Evolutionary conservation across 441 rosid genomes (phyloP).

Genomic region (Aquilaria agallochum): DNA sequence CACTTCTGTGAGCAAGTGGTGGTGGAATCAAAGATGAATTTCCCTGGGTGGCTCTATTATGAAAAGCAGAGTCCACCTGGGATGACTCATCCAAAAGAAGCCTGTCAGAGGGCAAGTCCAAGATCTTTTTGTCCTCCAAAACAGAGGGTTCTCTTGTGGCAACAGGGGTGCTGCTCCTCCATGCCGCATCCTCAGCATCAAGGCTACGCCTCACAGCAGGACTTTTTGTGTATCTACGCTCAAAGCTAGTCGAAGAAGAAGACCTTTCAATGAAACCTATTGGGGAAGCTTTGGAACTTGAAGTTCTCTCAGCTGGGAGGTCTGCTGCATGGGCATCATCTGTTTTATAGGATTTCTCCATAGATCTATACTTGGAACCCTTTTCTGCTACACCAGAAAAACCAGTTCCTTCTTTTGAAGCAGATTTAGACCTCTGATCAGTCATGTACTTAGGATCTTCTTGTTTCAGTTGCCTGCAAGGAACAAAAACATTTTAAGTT

Average conservation of each 20-base stretch:
- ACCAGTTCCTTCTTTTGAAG: conserved; percentile 51
- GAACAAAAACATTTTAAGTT: conserved; percentile 12
- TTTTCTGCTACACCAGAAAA: conserved; percentile 63
- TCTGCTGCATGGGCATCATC: conserved; percentile 75
- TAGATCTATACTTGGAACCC: conserved; percentile 50
- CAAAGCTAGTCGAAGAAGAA: conserved; percentile 74
- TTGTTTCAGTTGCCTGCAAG: conserved; percentile 46
- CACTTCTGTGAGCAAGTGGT: conserved; percentile 57
- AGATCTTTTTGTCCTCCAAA: conserved; percentile 47
- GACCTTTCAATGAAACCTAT: conserved; percentile 68
- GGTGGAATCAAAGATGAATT: conserved; percentile 59
- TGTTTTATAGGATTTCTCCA: conserved; percentile 50
- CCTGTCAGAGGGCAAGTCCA: conserved; percentile 54
- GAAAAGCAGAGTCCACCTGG: conserved; percentile 55
- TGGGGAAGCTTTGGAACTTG: conserved; percentile 80
- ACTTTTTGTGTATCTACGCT: conserved; percentile 65
- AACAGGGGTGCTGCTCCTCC: conserved; percentile 48
- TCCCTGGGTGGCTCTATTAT: conserved; percentile 52
- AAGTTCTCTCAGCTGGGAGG: conserved; percentile 59
- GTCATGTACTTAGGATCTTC: conserved; percentile 43
- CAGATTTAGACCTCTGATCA: conserved; percentile 54
- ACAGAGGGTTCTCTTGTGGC: conserved; percentile 53
- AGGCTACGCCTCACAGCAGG: conserved; percentile 56
- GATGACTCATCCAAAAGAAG: conserved; percentile 52
- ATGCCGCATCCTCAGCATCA: conserved; percentile 73